Percentiles rank a stretch among this genome's conserved stretches.
Conservation (phyloP, 495 filamentous ascomycete species). For the Aspergillus taichungensis region DNA sequence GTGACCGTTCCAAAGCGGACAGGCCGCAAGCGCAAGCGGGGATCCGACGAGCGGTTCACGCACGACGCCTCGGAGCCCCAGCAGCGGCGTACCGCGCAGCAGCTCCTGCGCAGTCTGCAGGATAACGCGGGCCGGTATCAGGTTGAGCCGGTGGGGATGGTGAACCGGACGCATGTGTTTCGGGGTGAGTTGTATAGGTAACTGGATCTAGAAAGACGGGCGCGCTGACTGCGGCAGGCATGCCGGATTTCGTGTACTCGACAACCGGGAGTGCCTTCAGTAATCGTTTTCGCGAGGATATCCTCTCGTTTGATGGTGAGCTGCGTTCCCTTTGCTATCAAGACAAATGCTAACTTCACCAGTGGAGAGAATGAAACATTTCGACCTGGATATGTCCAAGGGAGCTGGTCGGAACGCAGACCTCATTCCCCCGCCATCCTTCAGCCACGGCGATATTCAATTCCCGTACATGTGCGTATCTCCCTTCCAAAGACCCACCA, state of each 20-base stretch:
- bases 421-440: constrained; percentile 70
- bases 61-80: constrained; percentile 10
- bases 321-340: neutral
- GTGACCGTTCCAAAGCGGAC: constrained; percentile 80
- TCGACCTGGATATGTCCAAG: constrained; percentile 58
- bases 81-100: constrained; percentile 21
- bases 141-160: constrained; percentile 60
- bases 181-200: constrained; percentile 42
- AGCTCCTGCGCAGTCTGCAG: constrained; percentile 54
- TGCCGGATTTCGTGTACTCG: constrained; percentile 73
- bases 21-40: constrained; percentile 72
- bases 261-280: constrained; percentile 54
- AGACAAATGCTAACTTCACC: neutral
- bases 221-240: constrained; percentile 18
- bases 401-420: constrained; percentile 50
- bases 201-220: neutral
- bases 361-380: constrained; percentile 66
- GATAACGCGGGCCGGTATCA: constrained; percentile 64
- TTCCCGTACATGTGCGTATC: constrained; percentile 50
- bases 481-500: neutral
- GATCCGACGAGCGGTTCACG: constrained; percentile 55
- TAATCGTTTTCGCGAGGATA: constrained; percentile 51
- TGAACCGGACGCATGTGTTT: constrained; percentile 79
- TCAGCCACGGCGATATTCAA: constrained; percentile 56
- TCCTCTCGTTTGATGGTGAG: constrained; percentile 58